Evolutionary conservation across 2,329 filamentous ascomycete species (phyloP).

Genomic region (Acrocalymma vagum): DNA sequence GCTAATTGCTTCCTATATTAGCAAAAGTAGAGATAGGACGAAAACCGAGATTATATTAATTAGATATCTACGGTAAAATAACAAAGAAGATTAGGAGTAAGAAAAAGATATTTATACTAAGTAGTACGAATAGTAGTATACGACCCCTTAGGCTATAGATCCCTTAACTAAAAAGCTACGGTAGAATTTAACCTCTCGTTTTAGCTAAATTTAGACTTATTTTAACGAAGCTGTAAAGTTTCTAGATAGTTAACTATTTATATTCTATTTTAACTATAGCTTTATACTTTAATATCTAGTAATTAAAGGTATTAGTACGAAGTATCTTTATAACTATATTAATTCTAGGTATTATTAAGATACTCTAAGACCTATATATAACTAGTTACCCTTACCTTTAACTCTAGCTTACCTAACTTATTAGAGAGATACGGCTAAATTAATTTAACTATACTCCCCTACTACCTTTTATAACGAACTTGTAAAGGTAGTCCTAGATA

Average conservation of each 20-base stretch:
- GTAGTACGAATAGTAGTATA: no score
- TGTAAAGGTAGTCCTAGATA: slow-evolving; percentile 12
- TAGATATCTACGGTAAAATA: no score
- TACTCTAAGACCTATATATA: not conserved
- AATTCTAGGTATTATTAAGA: not conserved
- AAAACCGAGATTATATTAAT: no score
- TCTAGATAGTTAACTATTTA: slow-evolving; percentile 1
- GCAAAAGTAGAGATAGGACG: no score
- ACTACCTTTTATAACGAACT: slow-evolving; percentile 5
- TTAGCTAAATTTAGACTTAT: slow-evolving; percentile 1
- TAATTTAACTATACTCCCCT: slow-evolving; percentile 6
- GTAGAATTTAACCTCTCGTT: not conserved
- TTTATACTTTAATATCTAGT: slow-evolving; percentile 1
- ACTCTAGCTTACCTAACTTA: no score
- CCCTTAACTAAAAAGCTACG: no score
- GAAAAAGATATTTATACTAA: no score
- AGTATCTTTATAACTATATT: not conserved
- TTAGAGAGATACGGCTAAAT: not conserved
- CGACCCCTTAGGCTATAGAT: no score
- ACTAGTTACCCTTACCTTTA: not conserved
- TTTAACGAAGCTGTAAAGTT: slow-evolving; percentile 2
- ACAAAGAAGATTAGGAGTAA: no score
- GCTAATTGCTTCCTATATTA: no score
- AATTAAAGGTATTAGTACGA: slow-evolving; percentile 2
- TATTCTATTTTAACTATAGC: slow-evolving; percentile 4